A percentile compares a stretch with the other conserved stretches of the same genome.
These are phyloP conservation scores for Metarhizium rileyi DNA, from an alignment of 2,329 filamentous ascomycete species.

Conservation along the genomic window DNA sequence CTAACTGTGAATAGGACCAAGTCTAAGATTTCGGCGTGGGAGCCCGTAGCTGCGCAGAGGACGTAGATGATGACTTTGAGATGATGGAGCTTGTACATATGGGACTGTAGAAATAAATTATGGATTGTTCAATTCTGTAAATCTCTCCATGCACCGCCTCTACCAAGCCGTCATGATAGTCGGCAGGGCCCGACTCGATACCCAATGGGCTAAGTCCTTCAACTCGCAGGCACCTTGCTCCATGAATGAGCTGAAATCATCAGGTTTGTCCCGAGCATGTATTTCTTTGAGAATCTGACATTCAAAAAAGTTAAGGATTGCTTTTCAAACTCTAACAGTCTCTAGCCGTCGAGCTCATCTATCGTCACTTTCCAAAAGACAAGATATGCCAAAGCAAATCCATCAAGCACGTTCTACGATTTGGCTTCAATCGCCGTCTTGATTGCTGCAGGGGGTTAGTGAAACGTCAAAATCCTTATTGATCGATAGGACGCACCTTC, in stretches of 20 bases:
- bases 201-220: too few species aligned
- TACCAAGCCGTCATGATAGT: too few species aligned
- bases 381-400: background rate
- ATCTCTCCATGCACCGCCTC: background rate
- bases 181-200: too few species aligned
- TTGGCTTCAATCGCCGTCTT: conserved; percentile 13
- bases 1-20: conserved; percentile 33
- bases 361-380: background rate
- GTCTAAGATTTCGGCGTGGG: conserved; percentile 44
- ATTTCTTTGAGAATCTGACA: background rate
- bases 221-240: too few species aligned
- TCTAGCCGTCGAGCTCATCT: background rate
- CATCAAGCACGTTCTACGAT: conserved; percentile 4
- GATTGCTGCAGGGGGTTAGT: conserved; percentile 5
- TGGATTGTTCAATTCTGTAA: background rate
- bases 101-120: conserved; percentile 5
- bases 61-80: conserved; percentile 15
- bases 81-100: conserved; percentile 23
- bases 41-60: conserved; percentile 31
- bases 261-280: background rate
- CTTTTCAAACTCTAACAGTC: background rate
- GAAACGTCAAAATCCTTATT: background rate
- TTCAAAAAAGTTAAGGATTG: background rate
- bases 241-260: too few species aligned
- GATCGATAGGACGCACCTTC: conserved; percentile 47